Evolutionary conservation across 2,329 filamentous ascomycete species (phyloP), one percentile per base, ranked within the genome.

Genomic region (Fusarium domesticum): DNA sequence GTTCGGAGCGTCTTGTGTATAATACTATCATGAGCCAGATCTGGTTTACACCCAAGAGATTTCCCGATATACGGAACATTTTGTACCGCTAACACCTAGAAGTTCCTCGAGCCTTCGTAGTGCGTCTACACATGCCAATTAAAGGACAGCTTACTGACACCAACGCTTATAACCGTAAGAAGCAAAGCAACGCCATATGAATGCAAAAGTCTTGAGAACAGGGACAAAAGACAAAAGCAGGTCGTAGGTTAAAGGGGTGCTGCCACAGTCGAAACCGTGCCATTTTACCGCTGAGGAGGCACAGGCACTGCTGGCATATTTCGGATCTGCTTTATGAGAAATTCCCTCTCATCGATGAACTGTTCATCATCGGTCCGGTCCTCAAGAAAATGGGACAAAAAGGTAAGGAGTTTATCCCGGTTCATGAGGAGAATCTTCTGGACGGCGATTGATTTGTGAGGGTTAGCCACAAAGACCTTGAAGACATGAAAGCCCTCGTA

Each of bases 401-500:
- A 98, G 50, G 82, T 84, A 39, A 98, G 74, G 15, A 98, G 77
- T 60, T 92, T 88, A 53, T 96, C 91, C 46, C 91, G 83, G 65
- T 98, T 98, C 80, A 96, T 96, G 57, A 97, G 84, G 53, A 98
- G 73, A 61, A 98, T 96, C 64, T 92, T 89, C 65, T 96, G 90
- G 37, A 98, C 93, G 25, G 91, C 89, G 48, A 92, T 77, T n/a
- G 89, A 95, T 72, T 98, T 98, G 74, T 97, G 91, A 6, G 93
- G 93, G 65, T 98, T 98, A 48, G 93, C 93, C 42, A 97, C 93
- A 69, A 98, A 98, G 51, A 98, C 92, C 75, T 98, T 98, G 78
- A 98, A 98, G 33, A 98, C 92, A 65, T 98, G 93, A 67, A 98
- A 98, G 6, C 91, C 93, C 67, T 98, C 93, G 66, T 98, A 98